Conservation (phyloP, 2,329 filamentous ascomycete genomes). For the Aspergillus nomiae region DNA sequence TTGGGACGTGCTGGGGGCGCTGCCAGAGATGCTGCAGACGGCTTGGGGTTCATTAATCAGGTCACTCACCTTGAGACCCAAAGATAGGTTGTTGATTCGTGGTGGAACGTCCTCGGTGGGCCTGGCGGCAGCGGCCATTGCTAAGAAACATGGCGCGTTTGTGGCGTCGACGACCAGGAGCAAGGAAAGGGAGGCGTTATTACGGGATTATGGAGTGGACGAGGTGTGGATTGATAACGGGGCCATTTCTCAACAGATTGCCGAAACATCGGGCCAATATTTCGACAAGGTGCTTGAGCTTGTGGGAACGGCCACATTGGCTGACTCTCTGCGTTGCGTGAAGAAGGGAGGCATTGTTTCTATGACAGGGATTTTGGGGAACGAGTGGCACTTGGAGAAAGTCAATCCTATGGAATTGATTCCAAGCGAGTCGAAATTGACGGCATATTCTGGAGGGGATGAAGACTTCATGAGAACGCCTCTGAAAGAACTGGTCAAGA, state of each 20-base stretch:
- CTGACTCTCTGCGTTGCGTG: constrained; percentile 47
- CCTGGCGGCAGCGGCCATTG: constrained; percentile 50
- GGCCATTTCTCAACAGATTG: constrained; percentile 39
- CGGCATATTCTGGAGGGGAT: constrained; percentile 42
- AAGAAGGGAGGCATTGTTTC: constrained; percentile 46
- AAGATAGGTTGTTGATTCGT: constrained; percentile 50
- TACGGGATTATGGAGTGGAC: constrained; percentile 45
- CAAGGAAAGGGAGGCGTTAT: constrained; percentile 36
- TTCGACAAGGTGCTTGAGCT: constrained; percentile 53
- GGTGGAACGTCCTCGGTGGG: constrained; percentile 54
- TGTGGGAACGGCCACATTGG: constrained; percentile 45
- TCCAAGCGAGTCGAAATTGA: constrained; percentile 43
- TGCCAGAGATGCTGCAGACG: constrained; percentile 56
- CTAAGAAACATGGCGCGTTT: constrained; percentile 42
- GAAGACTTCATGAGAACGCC: constrained; percentile 47
- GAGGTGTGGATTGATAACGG: constrained; percentile 50
- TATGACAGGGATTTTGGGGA: constrained; percentile 50
- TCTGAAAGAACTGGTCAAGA: constrained; percentile 40
- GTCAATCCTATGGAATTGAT: constrained; percentile 49
- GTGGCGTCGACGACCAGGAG: constrained; percentile 47
- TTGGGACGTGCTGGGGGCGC: constrained; percentile 49
- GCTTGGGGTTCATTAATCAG: constrained; percentile 49
- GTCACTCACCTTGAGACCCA: constrained; percentile 39
- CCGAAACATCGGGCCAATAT: constrained; percentile 23
- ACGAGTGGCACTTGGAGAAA: constrained; percentile 42